Percentiles rank a stretch among this genome's conserved stretches.
phyloP scores from a whole-genome alignment of 108 stramenopile genomes.

The Pseudonitzschia pungens region DNA sequence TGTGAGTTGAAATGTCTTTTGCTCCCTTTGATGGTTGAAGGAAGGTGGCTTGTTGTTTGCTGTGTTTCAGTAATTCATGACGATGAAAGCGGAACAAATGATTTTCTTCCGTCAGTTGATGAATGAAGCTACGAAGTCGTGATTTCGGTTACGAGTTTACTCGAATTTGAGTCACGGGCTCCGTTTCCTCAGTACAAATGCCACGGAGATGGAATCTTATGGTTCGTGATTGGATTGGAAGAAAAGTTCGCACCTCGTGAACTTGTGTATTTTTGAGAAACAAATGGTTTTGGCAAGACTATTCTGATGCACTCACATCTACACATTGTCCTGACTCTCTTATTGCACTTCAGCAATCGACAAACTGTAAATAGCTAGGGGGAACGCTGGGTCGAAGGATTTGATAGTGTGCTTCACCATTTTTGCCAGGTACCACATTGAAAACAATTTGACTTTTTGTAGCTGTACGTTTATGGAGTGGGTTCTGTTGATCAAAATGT shows the following conservation, averaged over 20 bases:
- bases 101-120: too few species aligned
- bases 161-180: slow-evolving; percentile 2
- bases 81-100: too few species aligned
- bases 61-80: too few species aligned
- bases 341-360: not conserved
- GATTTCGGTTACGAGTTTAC: not conserved
- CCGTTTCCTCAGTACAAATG: not conserved
- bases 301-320: not conserved
- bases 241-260: not conserved
- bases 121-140: not conserved
- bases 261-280: not conserved
- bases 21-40: too few species aligned
- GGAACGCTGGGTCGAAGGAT: not conserved
- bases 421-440: not conserved
- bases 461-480: not conserved
- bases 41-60: too few species aligned
- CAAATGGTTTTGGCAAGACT: not conserved
- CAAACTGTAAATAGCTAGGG: slow-evolving; percentile 4
- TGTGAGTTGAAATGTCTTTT: not conserved
- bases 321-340: not conserved
- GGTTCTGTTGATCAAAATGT: slow-evolving; percentile 16
- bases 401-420: not conserved
- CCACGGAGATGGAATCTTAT: not conserved
- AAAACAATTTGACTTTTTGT: not conserved
- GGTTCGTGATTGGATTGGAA: not conserved